Evolutionary conservation across 1,139 yeast genomes (phyloP), one percentile per base, ranked within the genome.

Genomic region (Yamadazyma oceani): DNA sequence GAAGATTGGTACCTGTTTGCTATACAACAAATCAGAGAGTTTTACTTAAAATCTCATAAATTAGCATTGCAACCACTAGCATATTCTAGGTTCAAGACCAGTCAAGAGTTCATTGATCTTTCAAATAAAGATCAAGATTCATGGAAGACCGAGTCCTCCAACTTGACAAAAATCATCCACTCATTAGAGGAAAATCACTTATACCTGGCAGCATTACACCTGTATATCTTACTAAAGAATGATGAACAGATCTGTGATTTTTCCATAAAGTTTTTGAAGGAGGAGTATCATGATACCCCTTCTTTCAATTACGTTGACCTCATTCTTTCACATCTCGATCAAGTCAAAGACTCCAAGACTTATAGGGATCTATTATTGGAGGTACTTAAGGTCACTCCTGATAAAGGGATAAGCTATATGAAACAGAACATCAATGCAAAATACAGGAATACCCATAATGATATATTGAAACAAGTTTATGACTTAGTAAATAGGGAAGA

Each of bases 361-460:
- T 66, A 65, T 34, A 21, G 51, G 22, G 43, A 46, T 25, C 24
- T 42, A 28, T 51, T 70, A 3, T 43, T 70, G 11, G 66, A 61
- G 32, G 48, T 69, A 1, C 44, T 70, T 4, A 56, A 64, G 36
- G 28, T 59, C 2, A 57, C 61, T 34, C 55, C 66, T 17, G 49
- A 54, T 2, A 45, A 42, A 29, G 68, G 70, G 0, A 52, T 67
- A 12, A 44, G 47, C 5, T 67, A 60, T 32, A 57, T 71, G 49
- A 61, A 64, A 39, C 43, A 48, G 21, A 54, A 63, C 35, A 56
- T 58, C 14, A 50, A 53, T 14, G 49, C 52, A n/a, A 52, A 50
- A 24, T 62, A 58, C 37, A 58, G 53, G 29, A 49, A 47, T 2
- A 56, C 62, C 5, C 70, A 69, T 40, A 53, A 54, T 32, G 53